Conservation (phyloP, 768 basidiomycete genomes). For the Suillus decipiens region DNA sequence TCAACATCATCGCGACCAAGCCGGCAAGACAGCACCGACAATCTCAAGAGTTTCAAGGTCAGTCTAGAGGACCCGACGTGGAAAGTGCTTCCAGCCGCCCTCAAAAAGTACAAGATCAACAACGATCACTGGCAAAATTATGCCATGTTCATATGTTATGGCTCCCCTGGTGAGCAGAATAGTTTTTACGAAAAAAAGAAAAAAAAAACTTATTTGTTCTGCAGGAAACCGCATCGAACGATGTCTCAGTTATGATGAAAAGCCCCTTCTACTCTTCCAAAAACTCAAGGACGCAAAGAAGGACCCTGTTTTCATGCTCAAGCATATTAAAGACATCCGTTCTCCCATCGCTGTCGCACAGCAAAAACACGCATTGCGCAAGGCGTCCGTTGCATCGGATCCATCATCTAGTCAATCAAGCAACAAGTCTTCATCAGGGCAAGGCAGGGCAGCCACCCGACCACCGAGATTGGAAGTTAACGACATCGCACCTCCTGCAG, state of each 20-base stretch:
- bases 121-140: conserved; percentile 99
- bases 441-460: conserved; percentile 43
- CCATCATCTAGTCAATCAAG: conserved; percentile 22
- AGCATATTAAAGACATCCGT: conserved; percentile 91
- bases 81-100: conserved; percentile 96
- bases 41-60: conserved; percentile 95
- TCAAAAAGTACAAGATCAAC: conserved; percentile 99
- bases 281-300: conserved; percentile 96
- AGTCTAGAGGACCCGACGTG: conserved; percentile 97
- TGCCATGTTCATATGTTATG: conserved; percentile 99
- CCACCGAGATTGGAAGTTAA: conserved; percentile 74
- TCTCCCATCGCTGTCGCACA: conserved; percentile 97
- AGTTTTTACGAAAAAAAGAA: conserved; percentile 1
- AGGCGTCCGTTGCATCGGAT: conserved; percentile 53
- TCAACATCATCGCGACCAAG: conserved; percentile 35
- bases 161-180: conserved; percentile 69
- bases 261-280: conserved; percentile 95
- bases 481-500: conserved; percentile 54
- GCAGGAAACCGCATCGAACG: conserved; percentile 82
- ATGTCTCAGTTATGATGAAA: conserved; percentile 97
- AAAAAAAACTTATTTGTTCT: conserved; percentile 1
- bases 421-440: conserved; percentile 29
- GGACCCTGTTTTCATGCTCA: conserved; percentile 98
- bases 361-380: conserved; percentile 91
- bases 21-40: conserved; percentile 68